Percentiles rank a stretch among this genome's conserved stretches.
Evolutionary conservation across 2,329 filamentous ascomycete genomes (phyloP).

Genomic region (Clarireedia paspali): DNA sequence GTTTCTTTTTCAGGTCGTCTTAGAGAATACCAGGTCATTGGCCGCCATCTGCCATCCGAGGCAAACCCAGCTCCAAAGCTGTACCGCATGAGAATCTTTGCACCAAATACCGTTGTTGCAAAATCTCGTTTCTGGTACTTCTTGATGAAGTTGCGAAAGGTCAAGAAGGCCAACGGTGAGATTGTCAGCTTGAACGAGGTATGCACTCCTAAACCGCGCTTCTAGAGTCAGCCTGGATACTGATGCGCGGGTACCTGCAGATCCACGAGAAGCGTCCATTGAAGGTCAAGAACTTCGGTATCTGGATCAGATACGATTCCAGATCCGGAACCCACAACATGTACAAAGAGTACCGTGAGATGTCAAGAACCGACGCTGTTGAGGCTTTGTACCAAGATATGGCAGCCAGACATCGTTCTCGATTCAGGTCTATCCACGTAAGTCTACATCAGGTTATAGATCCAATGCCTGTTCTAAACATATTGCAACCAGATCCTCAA

Average conservation of each 20-base stretch:
- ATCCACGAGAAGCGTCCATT: constrained; percentile 98
- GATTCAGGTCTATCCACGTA: constrained; percentile 99
- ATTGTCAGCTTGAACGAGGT: constrained; percentile 96
- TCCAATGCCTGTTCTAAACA: constrained; percentile 9
- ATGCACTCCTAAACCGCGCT: constrained; percentile 33
- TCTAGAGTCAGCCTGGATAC: neutral
- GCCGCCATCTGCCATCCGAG: constrained; percentile 97
- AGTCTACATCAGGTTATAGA: constrained; percentile 32
- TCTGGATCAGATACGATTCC: constrained; percentile 99
- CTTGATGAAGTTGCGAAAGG: constrained; percentile 96
- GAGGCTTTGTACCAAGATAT: constrained; percentile 99
- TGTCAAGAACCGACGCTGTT: constrained; percentile 91
- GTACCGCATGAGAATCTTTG: constrained; percentile 99
- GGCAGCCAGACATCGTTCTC: constrained; percentile 95
- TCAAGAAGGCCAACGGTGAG: constrained; percentile 99
- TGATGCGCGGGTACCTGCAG: constrained; percentile 37
- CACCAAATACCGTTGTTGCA: constrained; percentile 93
- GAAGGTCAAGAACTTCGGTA: constrained; percentile 99
- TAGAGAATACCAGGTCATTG: constrained; percentile 99
- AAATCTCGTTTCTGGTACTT: constrained; percentile 99
- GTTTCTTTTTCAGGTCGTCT: constrained; percentile 70
- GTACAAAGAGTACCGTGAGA: constrained; percentile 99
- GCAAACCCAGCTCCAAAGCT: constrained; percentile 94
- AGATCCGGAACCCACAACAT: constrained; percentile 99
- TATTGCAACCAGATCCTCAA: constrained; percentile 70